A percentile compares a stretch with the other conserved stretches of the same genome.
These are phyloP conservation scores for Parachlorella kessleri DNA, from an alignment of 139 green algal genomes.

Conservation along the genomic window DNA sequence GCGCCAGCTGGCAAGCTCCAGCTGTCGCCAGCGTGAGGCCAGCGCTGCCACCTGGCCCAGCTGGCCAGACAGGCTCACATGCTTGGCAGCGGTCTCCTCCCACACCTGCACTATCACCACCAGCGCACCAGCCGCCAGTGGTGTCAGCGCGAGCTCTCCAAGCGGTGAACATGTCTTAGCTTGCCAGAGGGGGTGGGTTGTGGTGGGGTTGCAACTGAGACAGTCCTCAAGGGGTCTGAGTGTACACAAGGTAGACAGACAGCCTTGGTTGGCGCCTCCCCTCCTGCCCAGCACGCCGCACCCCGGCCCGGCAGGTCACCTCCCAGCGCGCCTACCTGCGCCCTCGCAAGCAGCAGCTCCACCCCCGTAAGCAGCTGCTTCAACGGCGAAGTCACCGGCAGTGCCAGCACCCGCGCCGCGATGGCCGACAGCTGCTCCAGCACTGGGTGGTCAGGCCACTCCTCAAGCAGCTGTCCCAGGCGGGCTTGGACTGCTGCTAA, in stretches of 20 bases:
- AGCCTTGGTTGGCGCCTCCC: no score
- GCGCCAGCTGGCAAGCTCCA: slow-evolving; percentile 91
- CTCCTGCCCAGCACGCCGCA: no score
- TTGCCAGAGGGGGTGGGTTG: no score
- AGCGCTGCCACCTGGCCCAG: slow-evolving; percentile 69
- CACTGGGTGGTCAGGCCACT: slow-evolving; percentile 95
- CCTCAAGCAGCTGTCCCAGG: slow-evolving; percentile 76
- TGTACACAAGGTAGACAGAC: no score
- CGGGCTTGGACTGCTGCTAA: slow-evolving; percentile 57
- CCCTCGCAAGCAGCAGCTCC: slow-evolving; percentile 90
- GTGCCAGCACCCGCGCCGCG: slow-evolving; percentile 71
- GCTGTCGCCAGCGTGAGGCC: slow-evolving; percentile 83
- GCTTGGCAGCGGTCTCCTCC: slow-evolving; percentile 91
- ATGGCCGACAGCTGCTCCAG: slow-evolving; percentile 85
- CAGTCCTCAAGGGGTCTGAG: no score
- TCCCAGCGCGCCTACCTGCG: no score
- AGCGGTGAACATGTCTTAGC: no score
- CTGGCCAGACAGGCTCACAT: slow-evolving; percentile 80
- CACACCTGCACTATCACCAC: slow-evolving; percentile 88
- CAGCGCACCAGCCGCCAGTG: no score
- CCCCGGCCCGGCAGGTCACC: no score
- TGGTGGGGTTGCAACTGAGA: no score
- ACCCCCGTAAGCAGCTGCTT: slow-evolving; percentile 88
- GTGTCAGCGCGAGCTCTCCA: no score
- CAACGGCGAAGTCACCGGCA: slow-evolving; percentile 72